These are phyloP conservation scores for Tetrapisispora taiwanensis DNA, from an alignment of 805 yeast genomes.

Conservation along the genomic window DNA sequence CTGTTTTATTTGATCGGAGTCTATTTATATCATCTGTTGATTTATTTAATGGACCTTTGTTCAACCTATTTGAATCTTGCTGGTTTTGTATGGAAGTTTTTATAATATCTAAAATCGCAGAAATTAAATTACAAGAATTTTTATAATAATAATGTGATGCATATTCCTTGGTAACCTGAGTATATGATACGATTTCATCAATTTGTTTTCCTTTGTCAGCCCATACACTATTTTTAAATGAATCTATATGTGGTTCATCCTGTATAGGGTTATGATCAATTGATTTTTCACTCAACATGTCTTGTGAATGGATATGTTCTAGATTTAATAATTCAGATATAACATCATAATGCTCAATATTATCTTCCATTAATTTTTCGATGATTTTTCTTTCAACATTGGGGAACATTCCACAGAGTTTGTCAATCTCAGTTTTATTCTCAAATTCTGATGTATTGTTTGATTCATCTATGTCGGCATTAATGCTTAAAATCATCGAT, in stretches of 20 bases:
- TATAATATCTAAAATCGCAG: conserved; percentile 34
- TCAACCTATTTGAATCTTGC: too few relatives aligned
- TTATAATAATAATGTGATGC: conserved; percentile 24
- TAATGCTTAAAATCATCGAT: neutral
- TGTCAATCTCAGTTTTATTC: neutral
- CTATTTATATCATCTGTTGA: too few relatives aligned
- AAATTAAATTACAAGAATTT: conserved; percentile 22
- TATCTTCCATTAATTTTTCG: conserved; percentile 22
- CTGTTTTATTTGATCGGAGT: neutral
- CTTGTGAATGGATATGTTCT: conserved; percentile 11
- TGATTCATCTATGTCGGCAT: neutral
- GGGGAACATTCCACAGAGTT: conserved; percentile 39
- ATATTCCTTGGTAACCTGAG: conserved; percentile 9
- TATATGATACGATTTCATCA: conserved; percentile 14
- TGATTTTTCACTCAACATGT: neutral
- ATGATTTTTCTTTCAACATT: conserved; percentile 27
- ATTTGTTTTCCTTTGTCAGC: conserved; percentile 12
- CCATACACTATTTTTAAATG: conserved; percentile 7
- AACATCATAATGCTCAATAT: conserved; percentile 16
- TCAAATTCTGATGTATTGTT: neutral
- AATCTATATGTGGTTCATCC: neutral
- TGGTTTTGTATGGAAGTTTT: neutral
- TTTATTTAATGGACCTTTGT: too few relatives aligned
- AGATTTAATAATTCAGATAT: conserved; percentile 13
- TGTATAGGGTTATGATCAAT: too few relatives aligned